Conservation (phyloP, 768 basidiomycete species). For the Rhodotorula toruloides region DNA sequence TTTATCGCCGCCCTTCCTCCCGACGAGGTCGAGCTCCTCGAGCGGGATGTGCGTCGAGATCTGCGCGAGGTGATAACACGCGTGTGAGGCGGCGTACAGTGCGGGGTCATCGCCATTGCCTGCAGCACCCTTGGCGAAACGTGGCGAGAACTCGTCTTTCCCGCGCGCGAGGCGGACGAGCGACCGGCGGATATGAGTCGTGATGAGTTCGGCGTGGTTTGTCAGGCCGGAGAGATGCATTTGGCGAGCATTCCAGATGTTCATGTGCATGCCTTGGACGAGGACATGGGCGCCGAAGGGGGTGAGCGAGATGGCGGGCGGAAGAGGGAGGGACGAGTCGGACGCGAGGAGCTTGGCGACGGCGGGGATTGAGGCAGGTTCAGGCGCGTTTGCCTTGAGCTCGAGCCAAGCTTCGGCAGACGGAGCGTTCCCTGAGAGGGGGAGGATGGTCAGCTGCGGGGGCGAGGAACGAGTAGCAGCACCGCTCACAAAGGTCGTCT, state of each 20-base stretch:
- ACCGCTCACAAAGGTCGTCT: not conserved
- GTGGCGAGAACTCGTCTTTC: not conserved
- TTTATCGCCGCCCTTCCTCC: not conserved
- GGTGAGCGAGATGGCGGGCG: not conserved
- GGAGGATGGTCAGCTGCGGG: not conserved
- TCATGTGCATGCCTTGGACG: not conserved
- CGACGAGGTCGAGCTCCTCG: constrained; percentile 7
- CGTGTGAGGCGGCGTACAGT: not conserved
- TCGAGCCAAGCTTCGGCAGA: not conserved
- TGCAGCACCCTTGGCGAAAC: not conserved
- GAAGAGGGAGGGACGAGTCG: not conserved
- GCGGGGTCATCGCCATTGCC: not conserved
- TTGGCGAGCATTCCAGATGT: not conserved
- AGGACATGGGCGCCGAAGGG: not conserved
- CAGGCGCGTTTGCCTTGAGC: not conserved
- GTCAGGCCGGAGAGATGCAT: not conserved
- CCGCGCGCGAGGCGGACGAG: not conserved
- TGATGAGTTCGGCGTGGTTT: not conserved
- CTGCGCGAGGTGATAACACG: constrained; percentile 4
- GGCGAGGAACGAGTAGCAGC: not conserved
- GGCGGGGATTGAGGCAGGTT: not conserved
- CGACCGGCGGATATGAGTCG: constrained; percentile 2
- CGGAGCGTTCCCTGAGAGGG: not conserved
- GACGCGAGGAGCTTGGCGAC: not conserved
- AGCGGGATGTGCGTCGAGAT: constrained; percentile 1